These are phyloP conservation scores for Sarocladium brachiariae DNA, from an alignment of 2,329 filamentous ascomycete species.

Conservation along the genomic window DNA sequence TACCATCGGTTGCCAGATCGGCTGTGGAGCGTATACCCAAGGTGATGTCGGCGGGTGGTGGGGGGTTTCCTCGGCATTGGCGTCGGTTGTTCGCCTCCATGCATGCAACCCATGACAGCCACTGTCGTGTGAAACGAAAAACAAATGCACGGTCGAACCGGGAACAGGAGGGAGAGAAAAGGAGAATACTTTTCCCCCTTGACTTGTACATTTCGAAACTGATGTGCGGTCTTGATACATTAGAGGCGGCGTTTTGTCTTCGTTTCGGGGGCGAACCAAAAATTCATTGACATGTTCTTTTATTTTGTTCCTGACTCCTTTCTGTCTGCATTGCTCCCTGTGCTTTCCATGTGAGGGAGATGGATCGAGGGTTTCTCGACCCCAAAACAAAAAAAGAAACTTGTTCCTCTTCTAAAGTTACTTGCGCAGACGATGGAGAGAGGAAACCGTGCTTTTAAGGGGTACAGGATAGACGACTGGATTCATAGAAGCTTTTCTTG, in stretches of 20 bases:
- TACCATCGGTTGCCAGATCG: background rate
- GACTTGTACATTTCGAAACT: conserved; percentile 1
- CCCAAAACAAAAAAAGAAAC: background rate
- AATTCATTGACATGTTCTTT: background rate
- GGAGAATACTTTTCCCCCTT: no score
- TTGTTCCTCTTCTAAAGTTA: no score
- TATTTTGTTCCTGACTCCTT: background rate
- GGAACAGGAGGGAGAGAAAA: no score
- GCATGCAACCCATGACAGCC: background rate
- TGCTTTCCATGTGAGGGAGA: background rate
- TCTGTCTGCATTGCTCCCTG: background rate
- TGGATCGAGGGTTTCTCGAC: no score
- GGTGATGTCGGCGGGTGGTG: background rate
- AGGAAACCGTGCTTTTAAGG: no score
- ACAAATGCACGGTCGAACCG: background rate
- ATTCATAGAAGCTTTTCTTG: no score
- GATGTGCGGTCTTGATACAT: conserved; percentile 9
- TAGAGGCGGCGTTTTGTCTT: conserved; percentile 9
- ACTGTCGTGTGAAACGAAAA: no score
- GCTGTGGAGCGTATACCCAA: background rate
- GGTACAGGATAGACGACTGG: no score
- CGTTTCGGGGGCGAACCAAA: background rate
- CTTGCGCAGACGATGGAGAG: no score
- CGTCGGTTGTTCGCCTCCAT: background rate
- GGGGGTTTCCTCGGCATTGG: conserved; percentile 2